Base-by-base conservation (phyloP, 1,284 basidiomycete species). In the Vanrija sp. region DNA sequence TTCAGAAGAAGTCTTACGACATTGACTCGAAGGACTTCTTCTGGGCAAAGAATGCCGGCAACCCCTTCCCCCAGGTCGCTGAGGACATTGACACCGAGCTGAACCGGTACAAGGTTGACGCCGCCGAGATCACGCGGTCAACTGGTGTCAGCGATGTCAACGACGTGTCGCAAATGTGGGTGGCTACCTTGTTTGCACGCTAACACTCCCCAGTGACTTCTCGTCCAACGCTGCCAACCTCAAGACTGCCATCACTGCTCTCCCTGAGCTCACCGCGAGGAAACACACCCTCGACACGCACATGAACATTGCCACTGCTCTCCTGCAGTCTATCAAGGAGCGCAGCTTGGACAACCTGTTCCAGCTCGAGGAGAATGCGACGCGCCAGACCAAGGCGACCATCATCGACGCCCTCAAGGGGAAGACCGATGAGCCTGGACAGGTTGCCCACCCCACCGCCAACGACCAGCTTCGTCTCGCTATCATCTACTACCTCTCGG, bases 11-110 rank as follows among this genome's bases (percentile, higher is more conserved):
- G 60, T 86, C 88, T 0, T 98, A 98, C 68, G 96, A 99, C 74
- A 85, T 99, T 38, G 95, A 98, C 75, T 86, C 89, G 14, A 97
- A 97, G 67, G 96, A 99, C 75, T 99, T 96, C 75, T 99, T 99
- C 80, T 99, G 96, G 96, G 87, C 86, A 9, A 92, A 91, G 76
- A 97, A 98, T 69, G 91, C 93, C 1, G 85, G 88, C 6, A 91
- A 89, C 61, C 96, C 96, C 0, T 98, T 99, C 81, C 96, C 96
- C 27, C 91, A 97, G 66, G 96, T 99, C 2, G 95, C 96, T 1
- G 96, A 98, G 71, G 94, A 98, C 64, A 98, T 99, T 51, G 93
- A 98, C 68, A 69, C 81, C 4, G 96, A 98, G 75, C 79, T 98
- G 60, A 92, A 87, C 74, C 86, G 85, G 41, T 99, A 99, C 77